These are phyloP conservation scores for Aaosphaeria pasadenensis DNA, from an alignment of 2,329 filamentous ascomycete genomes.

Conservation along the genomic window DNA sequence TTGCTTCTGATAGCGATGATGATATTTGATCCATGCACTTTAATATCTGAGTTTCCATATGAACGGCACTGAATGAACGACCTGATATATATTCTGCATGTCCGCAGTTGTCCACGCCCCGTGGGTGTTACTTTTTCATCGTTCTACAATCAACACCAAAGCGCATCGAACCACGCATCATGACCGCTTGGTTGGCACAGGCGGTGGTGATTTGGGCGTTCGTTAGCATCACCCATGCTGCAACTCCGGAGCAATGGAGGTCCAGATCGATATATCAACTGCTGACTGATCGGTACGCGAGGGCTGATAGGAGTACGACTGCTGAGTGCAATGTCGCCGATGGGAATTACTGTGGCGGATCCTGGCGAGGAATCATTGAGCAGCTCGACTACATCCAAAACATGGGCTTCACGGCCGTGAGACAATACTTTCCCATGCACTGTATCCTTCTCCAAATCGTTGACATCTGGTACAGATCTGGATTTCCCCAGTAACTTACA, in stretches of 20 bases:
- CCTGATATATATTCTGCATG: not conserved
- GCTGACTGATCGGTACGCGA: slow-evolving; percentile 40
- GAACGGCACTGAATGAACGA: no score
- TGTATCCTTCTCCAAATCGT: not conserved
- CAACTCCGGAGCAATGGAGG: slow-evolving; percentile 37
- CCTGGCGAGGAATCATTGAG: slow-evolving; percentile 56
- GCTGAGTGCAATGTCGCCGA: slow-evolving; percentile 33
- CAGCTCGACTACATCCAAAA: slow-evolving; percentile 62
- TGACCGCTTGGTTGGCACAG: not conserved
- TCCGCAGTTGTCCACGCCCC: not conserved
- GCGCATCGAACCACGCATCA: not conserved
- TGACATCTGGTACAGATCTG: slow-evolving; percentile 33
- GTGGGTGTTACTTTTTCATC: not conserved
- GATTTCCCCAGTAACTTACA: slow-evolving; percentile 48
- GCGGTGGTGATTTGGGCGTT: slow-evolving; percentile 5
- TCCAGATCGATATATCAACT: slow-evolving; percentile 42
- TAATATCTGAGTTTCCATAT: no score
- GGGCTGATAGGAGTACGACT: slow-evolving; percentile 38
- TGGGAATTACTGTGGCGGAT: slow-evolving; percentile 59
- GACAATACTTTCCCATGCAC: slow-evolving; percentile 14
- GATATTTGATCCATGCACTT: no score
- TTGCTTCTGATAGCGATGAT: no score
- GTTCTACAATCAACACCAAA: not conserved
- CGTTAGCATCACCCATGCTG: slow-evolving; percentile 12
- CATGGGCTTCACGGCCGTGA: slow-evolving; percentile 58